These are phyloP conservation scores for Croton setiger DNA, from an alignment of 441 rosid species.

Conservation along the genomic window DNA sequence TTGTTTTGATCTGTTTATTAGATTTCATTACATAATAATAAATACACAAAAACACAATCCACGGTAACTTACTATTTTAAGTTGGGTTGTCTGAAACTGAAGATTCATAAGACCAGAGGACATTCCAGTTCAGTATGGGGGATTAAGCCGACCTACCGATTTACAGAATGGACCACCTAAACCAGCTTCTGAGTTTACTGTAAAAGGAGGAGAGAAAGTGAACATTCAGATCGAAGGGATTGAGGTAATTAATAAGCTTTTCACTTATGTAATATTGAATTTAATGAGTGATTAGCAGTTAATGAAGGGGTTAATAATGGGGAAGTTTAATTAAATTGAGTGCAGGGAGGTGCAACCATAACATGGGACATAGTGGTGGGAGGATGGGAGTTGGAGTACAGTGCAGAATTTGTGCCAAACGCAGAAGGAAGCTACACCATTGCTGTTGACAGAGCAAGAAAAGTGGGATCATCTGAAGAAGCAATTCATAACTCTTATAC, in stretches of 20 bases:
- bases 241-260: slow-evolving; percentile 47
- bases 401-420: slow-evolving; percentile 85
- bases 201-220: slow-evolving; percentile 97
- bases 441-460: slow-evolving; percentile 74
- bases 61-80: background rate
- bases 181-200: slow-evolving; percentile 86
- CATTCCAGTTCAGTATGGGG: slow-evolving; percentile 89
- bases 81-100: slow-evolving; percentile 18
- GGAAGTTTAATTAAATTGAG: too few relatives aligned
- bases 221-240: slow-evolving; percentile 95
- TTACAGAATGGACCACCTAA: slow-evolving; percentile 59
- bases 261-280: too few relatives aligned
- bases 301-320: too few relatives aligned
- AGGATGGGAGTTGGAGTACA: slow-evolving; percentile 97
- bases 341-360: slow-evolving; percentile 78
- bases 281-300: too few relatives aligned
- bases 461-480: slow-evolving; percentile 51
- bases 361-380: slow-evolving; percentile 96
- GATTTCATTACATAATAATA: too few relatives aligned
- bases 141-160: slow-evolving; percentile 68
- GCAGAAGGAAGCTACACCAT: slow-evolving; percentile 72
- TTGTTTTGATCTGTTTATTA: background rate
- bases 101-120: slow-evolving; percentile 86
- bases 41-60: background rate
- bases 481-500: slow-evolving; percentile 77